phyloP scores from a whole-genome alignment of 208 protist genomes.

The Vickermania spadyakhi region DNA sequence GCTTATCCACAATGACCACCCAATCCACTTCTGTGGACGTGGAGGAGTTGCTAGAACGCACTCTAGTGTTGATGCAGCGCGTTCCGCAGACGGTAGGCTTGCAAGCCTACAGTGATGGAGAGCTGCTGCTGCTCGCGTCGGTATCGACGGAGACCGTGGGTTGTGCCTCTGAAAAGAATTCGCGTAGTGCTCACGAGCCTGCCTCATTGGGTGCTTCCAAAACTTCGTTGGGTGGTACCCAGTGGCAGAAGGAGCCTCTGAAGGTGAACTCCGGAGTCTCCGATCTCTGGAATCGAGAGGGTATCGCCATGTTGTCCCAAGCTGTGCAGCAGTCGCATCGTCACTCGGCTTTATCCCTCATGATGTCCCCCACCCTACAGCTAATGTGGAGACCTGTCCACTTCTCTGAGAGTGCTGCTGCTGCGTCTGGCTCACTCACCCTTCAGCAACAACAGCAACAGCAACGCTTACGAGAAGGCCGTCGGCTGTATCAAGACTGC shows the following conservation, averaged over 20 bases:
- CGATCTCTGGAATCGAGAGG: too few species aligned
- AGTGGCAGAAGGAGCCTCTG: too few species aligned
- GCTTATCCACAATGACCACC: conserved; percentile 31
- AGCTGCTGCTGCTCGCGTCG: neutral
- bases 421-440: neutral
- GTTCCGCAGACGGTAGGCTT: conserved; percentile 22
- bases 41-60: conserved; percentile 19
- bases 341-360: too few species aligned
- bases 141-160: too few species aligned
- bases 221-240: too few species aligned
- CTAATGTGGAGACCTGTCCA: neutral
- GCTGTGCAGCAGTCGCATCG: too few species aligned
- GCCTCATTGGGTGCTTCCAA: too few species aligned
- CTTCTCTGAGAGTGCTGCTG: neutral
- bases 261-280: too few species aligned
- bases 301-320: too few species aligned
- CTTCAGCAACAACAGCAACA: neutral
- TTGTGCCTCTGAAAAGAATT: too few species aligned
- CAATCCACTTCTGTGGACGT: conserved; percentile 19
- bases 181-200: too few species aligned
- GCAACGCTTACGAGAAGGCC: neutral
- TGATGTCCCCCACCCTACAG: neutral
- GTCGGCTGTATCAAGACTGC: neutral
- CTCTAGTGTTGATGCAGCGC: conserved; percentile 21
- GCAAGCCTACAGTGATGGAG: neutral